Percentiles rank a stretch among this genome's conserved stretches.
Evolutionary conservation across 2,329 filamentous ascomycete genomes (phyloP).

Genomic region (Cladophialophora exuberans): DNA sequence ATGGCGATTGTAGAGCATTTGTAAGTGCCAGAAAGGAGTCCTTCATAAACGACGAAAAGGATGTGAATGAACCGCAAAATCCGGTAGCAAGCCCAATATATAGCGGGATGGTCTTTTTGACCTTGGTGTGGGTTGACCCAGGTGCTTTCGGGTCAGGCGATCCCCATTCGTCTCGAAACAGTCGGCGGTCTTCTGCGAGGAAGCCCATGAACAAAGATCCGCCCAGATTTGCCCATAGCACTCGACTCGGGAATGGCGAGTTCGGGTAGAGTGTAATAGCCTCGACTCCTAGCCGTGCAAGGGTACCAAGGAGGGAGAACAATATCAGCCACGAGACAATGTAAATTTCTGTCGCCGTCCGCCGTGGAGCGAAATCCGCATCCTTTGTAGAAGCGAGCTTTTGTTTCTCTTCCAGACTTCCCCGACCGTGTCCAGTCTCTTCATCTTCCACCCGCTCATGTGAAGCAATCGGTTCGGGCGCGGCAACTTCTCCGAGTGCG

Average conservation of each 20-base stretch:
- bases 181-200: conserved; percentile 70
- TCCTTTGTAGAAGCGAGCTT: background rate
- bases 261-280: conserved; percentile 76
- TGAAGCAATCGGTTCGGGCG: conserved; percentile 2
- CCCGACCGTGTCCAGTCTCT: conserved; percentile 9
- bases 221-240: conserved; percentile 81
- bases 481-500: conserved; percentile 15
- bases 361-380: conserved; percentile 3
- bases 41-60: conserved; percentile 81
- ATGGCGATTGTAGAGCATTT: conserved; percentile 64
- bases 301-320: conserved; percentile 78
- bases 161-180: conserved; percentile 61
- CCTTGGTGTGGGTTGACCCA: conserved; percentile 16
- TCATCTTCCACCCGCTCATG: conserved; percentile 13
- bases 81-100: conserved; percentile 82
- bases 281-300: conserved; percentile 76
- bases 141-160: conserved; percentile 23
- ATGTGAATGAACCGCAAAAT: conserved; percentile 86
- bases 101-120: conserved; percentile 79
- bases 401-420: conserved; percentile 19
- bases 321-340: conserved; percentile 76
- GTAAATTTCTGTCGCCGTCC: conserved; percentile 24
- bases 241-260: conserved; percentile 71
- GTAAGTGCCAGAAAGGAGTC: conserved; percentile 75
- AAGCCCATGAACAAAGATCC: conserved; percentile 82